These are phyloP conservation scores for Nicotiana attenuata DNA, from an alignment of 257 asterid genomes.

Conservation along the genomic window DNA sequence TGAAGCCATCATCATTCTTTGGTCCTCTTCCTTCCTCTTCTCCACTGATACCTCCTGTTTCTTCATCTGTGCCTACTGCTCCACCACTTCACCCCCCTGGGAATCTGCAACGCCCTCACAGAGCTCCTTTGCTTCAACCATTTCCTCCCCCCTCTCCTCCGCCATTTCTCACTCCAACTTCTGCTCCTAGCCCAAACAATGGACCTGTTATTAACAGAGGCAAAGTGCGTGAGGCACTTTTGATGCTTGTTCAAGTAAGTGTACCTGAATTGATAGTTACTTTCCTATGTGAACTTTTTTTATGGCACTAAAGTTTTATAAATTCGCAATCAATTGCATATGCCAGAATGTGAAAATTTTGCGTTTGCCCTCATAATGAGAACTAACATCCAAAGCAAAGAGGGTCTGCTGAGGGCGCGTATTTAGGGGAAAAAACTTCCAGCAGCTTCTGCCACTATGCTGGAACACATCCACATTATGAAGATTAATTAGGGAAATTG, in stretches of 20 bases:
- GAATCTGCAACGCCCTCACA: conserved; percentile 59
- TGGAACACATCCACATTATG: not conserved
- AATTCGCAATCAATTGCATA: not conserved
- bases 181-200: conserved; percentile 44
- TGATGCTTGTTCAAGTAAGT: conserved; percentile 73
- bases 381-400: not conserved
- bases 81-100: conserved; percentile 66
- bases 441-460: not conserved
- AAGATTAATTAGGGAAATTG: not conserved
- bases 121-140: conserved; percentile 94
- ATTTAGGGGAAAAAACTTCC: not conserved
- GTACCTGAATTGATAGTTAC: not conserved
- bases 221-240: conserved; percentile 80
- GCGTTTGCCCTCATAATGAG: not conserved
- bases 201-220: conserved; percentile 58
- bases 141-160: conserved; percentile 98
- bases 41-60: conserved; percentile 53
- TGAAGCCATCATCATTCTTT: conserved; percentile 80
- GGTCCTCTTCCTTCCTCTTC: conserved; percentile 62
- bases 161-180: conserved; percentile 73
- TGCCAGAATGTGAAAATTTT: too few relatives aligned
- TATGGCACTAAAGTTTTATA: not conserved
- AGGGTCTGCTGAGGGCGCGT: not conserved
- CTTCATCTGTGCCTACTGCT: conserved; percentile 72
- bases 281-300: not conserved